phyloP scores from a whole-genome alignment of 371 early-diverging fungal genomes.

The Globomyces sp. region DNA sequence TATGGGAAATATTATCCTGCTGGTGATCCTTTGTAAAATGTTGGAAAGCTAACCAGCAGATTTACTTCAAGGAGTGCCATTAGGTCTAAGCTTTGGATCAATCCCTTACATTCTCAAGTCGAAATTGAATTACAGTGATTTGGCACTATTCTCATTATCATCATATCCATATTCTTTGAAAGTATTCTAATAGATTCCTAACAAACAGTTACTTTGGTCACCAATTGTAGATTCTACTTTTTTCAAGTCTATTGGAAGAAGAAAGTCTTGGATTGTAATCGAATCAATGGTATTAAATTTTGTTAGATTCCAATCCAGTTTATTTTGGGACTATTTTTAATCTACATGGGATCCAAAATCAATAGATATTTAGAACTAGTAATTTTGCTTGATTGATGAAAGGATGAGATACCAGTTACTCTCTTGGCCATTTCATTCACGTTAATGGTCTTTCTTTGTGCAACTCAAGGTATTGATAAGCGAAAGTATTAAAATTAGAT shows the following conservation, averaged over 20 bases:
- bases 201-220: conserved; percentile 69
- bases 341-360: conserved; percentile 72
- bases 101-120: conserved; percentile 92
- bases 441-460: conserved; percentile 84
- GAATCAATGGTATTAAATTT: too few relatives aligned
- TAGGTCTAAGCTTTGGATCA: conserved; percentile 87
- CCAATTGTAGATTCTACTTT: conserved; percentile 93
- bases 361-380: conserved; percentile 64
- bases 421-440: conserved; percentile 42
- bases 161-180: conserved; percentile 86
- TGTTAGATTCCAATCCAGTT: conserved; percentile 75
- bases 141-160: conserved; percentile 90
- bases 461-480: conserved; percentile 69
- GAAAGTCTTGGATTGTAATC: conserved; percentile 95
- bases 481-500: conserved; percentile 29
- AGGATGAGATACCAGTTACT: conserved; percentile 40
- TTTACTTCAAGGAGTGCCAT: conserved; percentile 91
- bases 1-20: conserved; percentile 61
- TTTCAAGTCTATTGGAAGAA: conserved; percentile 73
- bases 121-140: conserved; percentile 83
- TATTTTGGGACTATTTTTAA: conserved; percentile 69
- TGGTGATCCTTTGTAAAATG: conserved; percentile 54
- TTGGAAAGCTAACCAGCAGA: conserved; percentile 27
- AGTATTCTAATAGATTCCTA: conserved; percentile 36
- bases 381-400: too few relatives aligned